phyloP scores from a whole-genome alignment of 768 basidiomycete species.

The Lactifluus subvellereus region DNA sequence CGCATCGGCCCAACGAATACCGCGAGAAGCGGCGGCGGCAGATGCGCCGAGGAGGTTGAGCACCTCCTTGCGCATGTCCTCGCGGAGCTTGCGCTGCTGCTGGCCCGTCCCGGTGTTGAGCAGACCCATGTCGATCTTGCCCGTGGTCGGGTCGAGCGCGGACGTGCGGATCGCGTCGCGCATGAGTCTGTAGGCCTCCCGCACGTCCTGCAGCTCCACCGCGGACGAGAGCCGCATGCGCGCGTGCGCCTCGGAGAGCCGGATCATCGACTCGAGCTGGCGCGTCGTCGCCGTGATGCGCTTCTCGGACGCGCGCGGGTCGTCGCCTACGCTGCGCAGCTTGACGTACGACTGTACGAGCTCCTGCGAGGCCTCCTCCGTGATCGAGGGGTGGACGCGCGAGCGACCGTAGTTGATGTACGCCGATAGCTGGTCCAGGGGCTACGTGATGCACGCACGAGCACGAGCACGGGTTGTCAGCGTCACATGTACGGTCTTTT shows the following conservation, averaged over 20 bases:
- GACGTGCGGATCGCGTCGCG: slow-evolving; percentile 91
- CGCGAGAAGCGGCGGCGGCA: slow-evolving; percentile 43
- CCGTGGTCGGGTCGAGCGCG: slow-evolving; percentile 93
- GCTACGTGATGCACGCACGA: slow-evolving; percentile 40
- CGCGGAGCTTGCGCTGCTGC: slow-evolving; percentile 77
- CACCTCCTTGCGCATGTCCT: slow-evolving; percentile 86
- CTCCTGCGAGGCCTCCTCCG: slow-evolving; percentile 76
- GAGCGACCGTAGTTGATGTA: slow-evolving; percentile 93
- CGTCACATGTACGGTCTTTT: too few relatives aligned
- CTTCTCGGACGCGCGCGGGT: slow-evolving; percentile 82
- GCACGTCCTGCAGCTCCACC: slow-evolving; percentile 83
- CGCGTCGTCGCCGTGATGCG: slow-evolving; percentile 97
- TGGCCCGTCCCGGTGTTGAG: slow-evolving; percentile 90
- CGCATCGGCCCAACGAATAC: slow-evolving; percentile 81
- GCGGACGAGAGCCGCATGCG: slow-evolving; percentile 89
- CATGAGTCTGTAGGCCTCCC: slow-evolving; percentile 92
- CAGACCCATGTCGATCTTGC: slow-evolving; percentile 95
- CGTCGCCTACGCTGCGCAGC: slow-evolving; percentile 87
- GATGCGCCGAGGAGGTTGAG: slow-evolving; percentile 50
- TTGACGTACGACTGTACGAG: slow-evolving; percentile 89
- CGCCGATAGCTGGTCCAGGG: slow-evolving; percentile 82
- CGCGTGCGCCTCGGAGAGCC: slow-evolving; percentile 93
- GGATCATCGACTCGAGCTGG: slow-evolving; percentile 95
- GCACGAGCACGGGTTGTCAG: too few relatives aligned
- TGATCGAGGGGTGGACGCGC: slow-evolving; percentile 79